A percentile compares a stretch with the other conserved stretches of the same genome.
Conservation (phyloP, 306 rosid genomes). For the Abrus pulchellus region DNA sequence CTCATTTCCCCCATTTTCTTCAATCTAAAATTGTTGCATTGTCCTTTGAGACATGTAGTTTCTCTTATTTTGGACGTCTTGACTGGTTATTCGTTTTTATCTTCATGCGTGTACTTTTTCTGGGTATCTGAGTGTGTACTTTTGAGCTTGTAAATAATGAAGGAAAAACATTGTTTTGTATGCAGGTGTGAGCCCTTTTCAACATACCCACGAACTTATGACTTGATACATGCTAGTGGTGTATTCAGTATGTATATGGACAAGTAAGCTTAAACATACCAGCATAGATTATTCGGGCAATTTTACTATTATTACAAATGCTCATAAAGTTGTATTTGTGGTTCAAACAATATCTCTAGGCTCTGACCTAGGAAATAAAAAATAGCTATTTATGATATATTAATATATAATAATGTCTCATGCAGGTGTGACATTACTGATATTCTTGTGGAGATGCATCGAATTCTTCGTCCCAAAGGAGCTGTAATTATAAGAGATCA, state of each 20-base stretch:
- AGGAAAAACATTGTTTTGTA: background rate
- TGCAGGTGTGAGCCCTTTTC: conserved; percentile 75
- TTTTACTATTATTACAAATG: background rate
- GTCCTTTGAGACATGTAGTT: background rate
- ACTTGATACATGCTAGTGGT: conserved; percentile 64
- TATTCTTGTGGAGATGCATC: conserved; percentile 62
- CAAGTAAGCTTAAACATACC: conserved; percentile 47
- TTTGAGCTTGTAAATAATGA: conserved; percentile 16
- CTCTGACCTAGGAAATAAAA: background rate
- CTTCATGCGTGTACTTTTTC: background rate
- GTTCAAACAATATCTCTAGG: too few relatives aligned
- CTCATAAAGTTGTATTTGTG: background rate
- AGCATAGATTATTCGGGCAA: background rate
- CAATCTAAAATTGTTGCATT: background rate
- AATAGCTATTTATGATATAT: background rate
- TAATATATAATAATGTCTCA: background rate
- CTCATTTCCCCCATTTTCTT: background rate
- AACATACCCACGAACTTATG: conserved; percentile 69
- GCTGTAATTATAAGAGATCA: conserved; percentile 61
- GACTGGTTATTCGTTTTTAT: background rate
- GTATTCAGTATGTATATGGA: conserved; percentile 60
- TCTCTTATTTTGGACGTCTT: background rate
- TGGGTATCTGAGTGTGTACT: background rate
- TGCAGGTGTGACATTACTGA: conserved; percentile 62
- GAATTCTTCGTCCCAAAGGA: conserved; percentile 65